Evolutionary conservation across 116 monocot genomes (phyloP), one percentile per base, ranked within the genome.

Genomic region (Trichopus zeylanicus): DNA sequence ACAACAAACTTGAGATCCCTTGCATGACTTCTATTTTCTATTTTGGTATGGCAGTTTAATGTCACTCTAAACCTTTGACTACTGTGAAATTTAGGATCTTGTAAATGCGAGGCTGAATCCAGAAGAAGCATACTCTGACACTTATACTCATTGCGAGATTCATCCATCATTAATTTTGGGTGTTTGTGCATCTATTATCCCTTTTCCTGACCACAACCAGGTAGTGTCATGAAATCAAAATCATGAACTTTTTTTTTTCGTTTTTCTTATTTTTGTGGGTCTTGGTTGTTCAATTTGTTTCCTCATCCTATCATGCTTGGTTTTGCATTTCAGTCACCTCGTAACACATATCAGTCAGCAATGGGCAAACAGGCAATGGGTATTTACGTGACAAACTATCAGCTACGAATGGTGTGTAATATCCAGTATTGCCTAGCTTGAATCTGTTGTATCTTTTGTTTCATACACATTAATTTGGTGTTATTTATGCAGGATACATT

Each of bases 321-420:
- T 49, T 29, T 38, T 72, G 9, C 56, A 22, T 55, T 60, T 37
- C 73, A 98, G 98, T 91, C 91, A 26, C 98, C 98, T 54, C 91
- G 98, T 88, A 98, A 98, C 62, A 98, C 98, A 42, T 98, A 98
- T 54, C 98, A 98, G 31, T 98, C 98, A 55, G 98, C 98, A 26
- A 98, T 98, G 98, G 98, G 98, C 12, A 98, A 98, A 55, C 98
- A 98, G 81, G 98, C 98, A 7, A 98, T 98, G 98, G 98, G 98
- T 31, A 98, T 98, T 9, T 98, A 98, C 60, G 98, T 98, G 11
- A 98, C 98, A 16, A 98, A 98, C 69, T 98, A 91, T 55, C 92
- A 98, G 53, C 51, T 98, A 51, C 65, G 91, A 64, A 98, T 98
- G 98, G 98, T 98, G 28, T 15, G 74, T 59, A 7, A 12, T 51